Conservation (phyloP, 768 basidiomycete genomes). For the Mycena crocata region DNA sequence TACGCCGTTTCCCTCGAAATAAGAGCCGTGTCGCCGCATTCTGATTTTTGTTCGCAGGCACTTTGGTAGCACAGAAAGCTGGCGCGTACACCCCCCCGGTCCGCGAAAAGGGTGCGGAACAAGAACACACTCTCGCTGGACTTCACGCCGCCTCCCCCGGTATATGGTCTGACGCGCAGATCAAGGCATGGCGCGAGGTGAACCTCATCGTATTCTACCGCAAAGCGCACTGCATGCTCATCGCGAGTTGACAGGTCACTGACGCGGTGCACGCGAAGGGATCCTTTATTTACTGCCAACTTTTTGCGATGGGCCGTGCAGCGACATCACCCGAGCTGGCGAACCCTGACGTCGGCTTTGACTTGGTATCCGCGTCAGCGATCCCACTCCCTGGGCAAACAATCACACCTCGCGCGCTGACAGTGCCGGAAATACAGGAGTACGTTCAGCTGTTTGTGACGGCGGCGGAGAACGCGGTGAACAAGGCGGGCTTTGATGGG, state of each 20-base stretch:
- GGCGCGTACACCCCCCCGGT: neutral
- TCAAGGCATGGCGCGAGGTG: conserved; percentile 14
- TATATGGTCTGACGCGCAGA: conserved; percentile 18
- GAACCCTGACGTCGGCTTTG: conserved; percentile 15
- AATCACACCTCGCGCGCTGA: conserved; percentile 10
- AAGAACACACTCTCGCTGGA: neutral
- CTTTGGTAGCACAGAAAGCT: neutral
- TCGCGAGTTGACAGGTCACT: conserved; percentile 3
- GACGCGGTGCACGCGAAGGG: conserved; percentile 10
- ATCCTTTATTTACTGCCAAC: conserved; percentile 21
- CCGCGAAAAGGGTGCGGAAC: neutral
- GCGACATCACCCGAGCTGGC: conserved; percentile 13
- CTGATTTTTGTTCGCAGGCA: neutral
- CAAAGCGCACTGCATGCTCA: neutral
- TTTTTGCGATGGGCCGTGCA: conserved; percentile 18
- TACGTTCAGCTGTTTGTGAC: conserved; percentile 10
- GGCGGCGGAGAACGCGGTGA: conserved; percentile 11
- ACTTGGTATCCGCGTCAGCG: conserved; percentile 16
- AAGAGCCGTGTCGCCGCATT: no score
- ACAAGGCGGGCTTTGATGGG: no score
- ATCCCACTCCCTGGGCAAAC: conserved; percentile 18
- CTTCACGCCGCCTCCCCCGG: conserved; percentile 12
- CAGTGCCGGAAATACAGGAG: conserved; percentile 13
- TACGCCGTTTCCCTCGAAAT: neutral
- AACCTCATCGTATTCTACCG: neutral